A percentile compares a stretch with the other conserved stretches of the same genome.
phyloP scores from a whole-genome alignment of 2,329 filamentous ascomycete species.

The Ascomycota sp. region DNA sequence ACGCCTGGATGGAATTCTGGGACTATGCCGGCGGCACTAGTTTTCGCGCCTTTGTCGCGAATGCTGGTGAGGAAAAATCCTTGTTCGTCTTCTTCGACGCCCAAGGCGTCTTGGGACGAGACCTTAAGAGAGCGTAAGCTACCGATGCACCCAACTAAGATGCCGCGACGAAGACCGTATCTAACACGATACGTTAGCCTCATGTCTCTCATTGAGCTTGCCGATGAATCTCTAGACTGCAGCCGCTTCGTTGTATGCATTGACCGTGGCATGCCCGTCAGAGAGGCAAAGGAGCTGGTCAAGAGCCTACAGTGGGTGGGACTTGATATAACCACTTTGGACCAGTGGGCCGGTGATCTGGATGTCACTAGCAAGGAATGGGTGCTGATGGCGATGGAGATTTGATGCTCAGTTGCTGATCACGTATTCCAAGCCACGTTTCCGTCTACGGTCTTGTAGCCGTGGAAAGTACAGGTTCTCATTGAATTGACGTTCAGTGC shows the following conservation, averaged over 20 bases:
- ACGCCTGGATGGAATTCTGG: constrained; percentile 58
- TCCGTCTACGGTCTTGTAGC: constrained; percentile 2
- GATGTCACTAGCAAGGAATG: constrained; percentile 57
- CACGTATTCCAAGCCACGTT: no score
- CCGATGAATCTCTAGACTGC: constrained; percentile 56
- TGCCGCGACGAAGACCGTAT: not conserved
- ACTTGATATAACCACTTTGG: constrained; percentile 64
- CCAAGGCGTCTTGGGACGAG: constrained; percentile 45
- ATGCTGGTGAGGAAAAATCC: constrained; percentile 47
- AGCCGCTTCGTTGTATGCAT: constrained; percentile 62
- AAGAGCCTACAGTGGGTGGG: constrained; percentile 87
- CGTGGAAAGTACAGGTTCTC: no score
- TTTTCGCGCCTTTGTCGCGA: constrained; percentile 70
- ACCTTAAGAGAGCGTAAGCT: constrained; percentile 70
- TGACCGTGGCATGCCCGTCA: constrained; percentile 44
- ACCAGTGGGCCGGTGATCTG: constrained; percentile 46
- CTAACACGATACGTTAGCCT: constrained; percentile 28
- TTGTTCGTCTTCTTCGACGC: constrained; percentile 77
- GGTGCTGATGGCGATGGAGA: constrained; percentile 78
- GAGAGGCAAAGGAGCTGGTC: constrained; percentile 45
- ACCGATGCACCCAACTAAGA: no score
- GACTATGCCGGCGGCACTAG: constrained; percentile 70
- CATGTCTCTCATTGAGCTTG: constrained; percentile 78
- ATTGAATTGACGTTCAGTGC: no score
- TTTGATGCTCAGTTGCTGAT: constrained; percentile 24